Percentiles rank a stretch among this genome's conserved stretches.
Conservation (phyloP, 441 rosid genomes). For the Dalechampia spathulata region DNA sequence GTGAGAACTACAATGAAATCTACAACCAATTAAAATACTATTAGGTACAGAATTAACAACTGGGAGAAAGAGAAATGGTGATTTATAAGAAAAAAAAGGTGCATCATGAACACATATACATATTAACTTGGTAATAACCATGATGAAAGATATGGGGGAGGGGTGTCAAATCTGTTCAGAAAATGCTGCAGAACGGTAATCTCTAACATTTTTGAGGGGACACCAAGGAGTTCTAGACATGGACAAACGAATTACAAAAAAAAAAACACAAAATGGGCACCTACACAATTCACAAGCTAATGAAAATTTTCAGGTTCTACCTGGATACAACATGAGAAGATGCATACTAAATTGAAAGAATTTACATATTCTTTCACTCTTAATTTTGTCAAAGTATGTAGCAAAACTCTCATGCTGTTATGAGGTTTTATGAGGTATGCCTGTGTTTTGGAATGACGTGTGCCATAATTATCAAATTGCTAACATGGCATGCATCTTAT, state of each 20-base stretch:
- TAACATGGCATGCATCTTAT: background rate
- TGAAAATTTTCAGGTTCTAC: background rate
- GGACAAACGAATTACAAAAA: background rate
- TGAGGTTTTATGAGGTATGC: too few relatives aligned
- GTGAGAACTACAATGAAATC: background rate
- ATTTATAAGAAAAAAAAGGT: too few relatives aligned
- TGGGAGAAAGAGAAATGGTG: too few relatives aligned
- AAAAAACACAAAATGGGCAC: background rate
- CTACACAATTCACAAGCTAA: background rate
- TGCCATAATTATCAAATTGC: background rate
- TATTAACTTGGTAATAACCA: background rate
- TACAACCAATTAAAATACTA: background rate
- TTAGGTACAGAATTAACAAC: too few relatives aligned
- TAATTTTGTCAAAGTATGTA: too few relatives aligned
- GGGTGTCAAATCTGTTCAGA: background rate
- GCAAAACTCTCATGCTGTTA: too few relatives aligned
- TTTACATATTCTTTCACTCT: too few relatives aligned
- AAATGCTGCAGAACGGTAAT: background rate
- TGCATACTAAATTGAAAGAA: background rate
- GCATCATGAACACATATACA: background rate
- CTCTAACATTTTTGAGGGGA: background rate
- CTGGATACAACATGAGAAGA: background rate
- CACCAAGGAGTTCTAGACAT: background rate
- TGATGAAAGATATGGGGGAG: background rate
- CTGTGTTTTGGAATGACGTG: background rate